Percentiles rank a stretch among this genome's conserved stretches.
Evolutionary conservation across 495 filamentous ascomycete species (phyloP).

Genomic region (Xylaria grammica): DNA sequence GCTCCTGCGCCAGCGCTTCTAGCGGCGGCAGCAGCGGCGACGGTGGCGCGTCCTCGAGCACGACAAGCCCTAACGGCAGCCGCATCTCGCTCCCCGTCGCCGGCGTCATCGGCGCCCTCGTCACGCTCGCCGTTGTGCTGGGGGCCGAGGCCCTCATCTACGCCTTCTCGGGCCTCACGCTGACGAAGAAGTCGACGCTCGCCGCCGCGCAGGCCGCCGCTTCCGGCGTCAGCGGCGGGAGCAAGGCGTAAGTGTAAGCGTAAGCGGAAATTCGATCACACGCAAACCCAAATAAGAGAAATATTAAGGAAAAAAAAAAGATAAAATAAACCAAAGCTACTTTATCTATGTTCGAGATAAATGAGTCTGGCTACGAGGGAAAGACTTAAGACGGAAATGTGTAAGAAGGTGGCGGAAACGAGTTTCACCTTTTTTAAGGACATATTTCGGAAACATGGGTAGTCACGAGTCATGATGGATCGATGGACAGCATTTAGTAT

Average conservation of each 20-base stretch:
- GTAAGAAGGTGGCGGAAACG: too few species aligned
- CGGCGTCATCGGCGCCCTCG: conserved; percentile 56
- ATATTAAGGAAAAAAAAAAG: background rate
- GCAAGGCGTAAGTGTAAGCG: conserved; percentile 6
- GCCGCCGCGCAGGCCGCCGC: conserved; percentile 21
- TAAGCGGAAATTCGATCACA: background rate
- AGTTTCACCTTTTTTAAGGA: too few species aligned
- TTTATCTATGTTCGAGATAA: too few species aligned
- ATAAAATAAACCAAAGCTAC: background rate
- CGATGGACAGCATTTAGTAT: too few species aligned
- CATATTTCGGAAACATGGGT: too few species aligned
- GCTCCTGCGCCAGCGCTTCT: conserved; percentile 58
- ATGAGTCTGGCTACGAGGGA: background rate
- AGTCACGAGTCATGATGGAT: too few species aligned
- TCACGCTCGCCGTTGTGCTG: conserved; percentile 52
- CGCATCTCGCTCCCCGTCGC: conserved; percentile 55
- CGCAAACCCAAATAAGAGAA: background rate
- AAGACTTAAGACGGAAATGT: too few species aligned
- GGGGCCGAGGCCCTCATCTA: conserved; percentile 47
- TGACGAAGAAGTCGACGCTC: conserved; percentile 41
- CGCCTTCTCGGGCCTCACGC: conserved; percentile 39
- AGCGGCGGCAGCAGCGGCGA: conserved; percentile 14
- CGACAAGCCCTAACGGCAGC: conserved; percentile 19
- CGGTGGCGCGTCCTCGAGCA: conserved; percentile 8
- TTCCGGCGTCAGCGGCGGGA: background rate